Conservation (phyloP, 2,329 filamentous ascomycete genomes). For the Arthrobotrys conoides region DNA sequence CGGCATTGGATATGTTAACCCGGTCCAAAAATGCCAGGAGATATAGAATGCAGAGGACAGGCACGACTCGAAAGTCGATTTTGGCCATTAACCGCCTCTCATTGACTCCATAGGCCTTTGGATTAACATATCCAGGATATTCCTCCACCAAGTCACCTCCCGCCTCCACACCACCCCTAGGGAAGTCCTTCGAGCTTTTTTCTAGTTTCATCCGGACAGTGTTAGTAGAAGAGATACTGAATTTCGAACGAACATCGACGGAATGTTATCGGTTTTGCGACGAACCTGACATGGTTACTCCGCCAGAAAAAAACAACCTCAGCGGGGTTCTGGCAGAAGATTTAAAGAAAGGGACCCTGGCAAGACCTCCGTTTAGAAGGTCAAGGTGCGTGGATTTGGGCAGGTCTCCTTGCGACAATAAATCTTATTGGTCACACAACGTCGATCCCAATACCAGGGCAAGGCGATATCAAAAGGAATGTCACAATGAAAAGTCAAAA, state of each 20-base stretch:
- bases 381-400: constrained; percentile 28
- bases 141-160: constrained; percentile 52
- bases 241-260: not conserved
- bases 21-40: constrained; percentile 79
- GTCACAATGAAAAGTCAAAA: constrained; percentile 26
- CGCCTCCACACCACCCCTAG: constrained; percentile 45
- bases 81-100: constrained; percentile 77
- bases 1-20: constrained; percentile 85
- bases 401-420: constrained; percentile 49
- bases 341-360: constrained; percentile 53
- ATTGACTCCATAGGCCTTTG: constrained; percentile 56
- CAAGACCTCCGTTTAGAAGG: constrained; percentile 48
- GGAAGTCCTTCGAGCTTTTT: constrained; percentile 43
- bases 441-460: constrained; percentile 58
- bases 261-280: constrained; percentile 4
- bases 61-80: constrained; percentile 80
- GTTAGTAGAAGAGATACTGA: constrained; percentile 3
- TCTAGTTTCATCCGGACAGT: constrained; percentile 30
- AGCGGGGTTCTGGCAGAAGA: constrained; percentile 41
- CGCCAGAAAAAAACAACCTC: constrained; percentile 35
- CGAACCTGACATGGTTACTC: constrained; percentile 51
- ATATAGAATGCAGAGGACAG: constrained; percentile 80
- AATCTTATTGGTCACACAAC: constrained; percentile 55
- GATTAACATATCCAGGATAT: constrained; percentile 51
- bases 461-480: constrained; percentile 49